Conservation (phyloP, 2,329 filamentous ascomycete genomes). For the Colletotrichum sansevieriae region DNA sequence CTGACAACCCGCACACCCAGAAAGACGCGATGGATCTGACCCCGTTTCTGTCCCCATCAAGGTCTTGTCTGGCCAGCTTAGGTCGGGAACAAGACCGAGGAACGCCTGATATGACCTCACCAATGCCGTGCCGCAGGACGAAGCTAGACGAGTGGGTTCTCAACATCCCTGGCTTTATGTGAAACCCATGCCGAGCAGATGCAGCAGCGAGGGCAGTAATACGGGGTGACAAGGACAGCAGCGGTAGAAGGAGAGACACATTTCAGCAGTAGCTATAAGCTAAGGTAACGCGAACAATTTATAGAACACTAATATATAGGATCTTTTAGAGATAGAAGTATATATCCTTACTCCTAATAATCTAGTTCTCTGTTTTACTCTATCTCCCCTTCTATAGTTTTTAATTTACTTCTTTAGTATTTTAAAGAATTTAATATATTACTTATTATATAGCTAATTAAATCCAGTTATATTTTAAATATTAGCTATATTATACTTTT, state of each 20-base stretch:
- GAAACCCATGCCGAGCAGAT: slow-evolving; percentile 14
- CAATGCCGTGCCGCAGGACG: slow-evolving; percentile 1
- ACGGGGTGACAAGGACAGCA: slow-evolving; percentile 28
- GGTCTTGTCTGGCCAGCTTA: slow-evolving; percentile 9
- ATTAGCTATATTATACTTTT: no score
- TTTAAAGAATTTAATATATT: no score
- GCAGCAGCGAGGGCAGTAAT: slow-evolving; percentile 24
- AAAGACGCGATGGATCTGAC: slow-evolving; percentile 23
- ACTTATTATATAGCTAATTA: no score
- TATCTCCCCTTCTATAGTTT: no score
- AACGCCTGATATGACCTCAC: slow-evolving; percentile 39
- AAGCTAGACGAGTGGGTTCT: background rate
- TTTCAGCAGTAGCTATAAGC: slow-evolving; percentile 4
- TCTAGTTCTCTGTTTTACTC: no score
- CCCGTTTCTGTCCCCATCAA: slow-evolving; percentile 32
- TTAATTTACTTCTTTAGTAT: no score
- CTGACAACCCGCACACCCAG: slow-evolving; percentile 40
- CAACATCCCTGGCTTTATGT: background rate
- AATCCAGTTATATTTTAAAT: no score
- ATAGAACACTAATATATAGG: no score
- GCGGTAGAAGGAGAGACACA: background rate
- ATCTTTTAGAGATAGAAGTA: no score
- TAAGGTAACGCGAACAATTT: background rate
- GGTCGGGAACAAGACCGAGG: slow-evolving; percentile 1
- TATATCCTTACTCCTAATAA: no score